Evolutionary conservation across 2,329 filamentous ascomycete species (phyloP).

Genomic region (Neopestalotiopsis sp.): DNA sequence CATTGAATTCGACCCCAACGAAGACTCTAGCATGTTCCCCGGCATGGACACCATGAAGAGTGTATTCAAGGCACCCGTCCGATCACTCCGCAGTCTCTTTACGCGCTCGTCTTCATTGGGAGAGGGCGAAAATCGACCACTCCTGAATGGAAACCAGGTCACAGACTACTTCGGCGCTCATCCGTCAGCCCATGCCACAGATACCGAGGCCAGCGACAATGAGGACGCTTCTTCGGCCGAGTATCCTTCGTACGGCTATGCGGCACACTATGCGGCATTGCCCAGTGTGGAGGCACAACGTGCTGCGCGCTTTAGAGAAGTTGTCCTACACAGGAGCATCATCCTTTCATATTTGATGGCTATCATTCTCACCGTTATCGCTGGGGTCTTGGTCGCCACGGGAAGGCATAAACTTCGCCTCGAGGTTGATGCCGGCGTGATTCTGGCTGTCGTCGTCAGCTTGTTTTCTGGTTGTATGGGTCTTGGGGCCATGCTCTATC

Average conservation of each 20-base stretch:
- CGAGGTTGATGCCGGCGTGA: conserved; percentile 74
- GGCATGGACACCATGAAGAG: conserved; percentile 65
- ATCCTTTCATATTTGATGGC: conserved; percentile 62
- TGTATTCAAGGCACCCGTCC: conserved; percentile 54
- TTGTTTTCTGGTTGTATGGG: conserved; percentile 67
- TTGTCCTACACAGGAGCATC: conserved; percentile 58
- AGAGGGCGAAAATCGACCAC: conserved; percentile 31
- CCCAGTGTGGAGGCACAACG: conserved; percentile 58
- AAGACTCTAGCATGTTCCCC: conserved; percentile 64
- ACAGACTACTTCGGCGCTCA: conserved; percentile 35
- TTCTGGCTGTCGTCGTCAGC: conserved; percentile 71
- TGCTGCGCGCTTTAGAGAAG: conserved; percentile 55
- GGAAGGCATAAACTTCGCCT: conserved; percentile 69
- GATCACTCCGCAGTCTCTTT: conserved; percentile 46
- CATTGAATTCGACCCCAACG: conserved; percentile 73
- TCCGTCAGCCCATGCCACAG: conserved; percentile 22
- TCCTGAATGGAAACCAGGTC: conserved; percentile 26
- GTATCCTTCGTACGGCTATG: conserved; percentile 54
- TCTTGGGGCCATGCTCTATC: conserved; percentile 62
- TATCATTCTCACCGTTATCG: conserved; percentile 67
- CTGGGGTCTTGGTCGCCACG: conserved; percentile 68
- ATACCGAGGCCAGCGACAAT: conserved; percentile 42
- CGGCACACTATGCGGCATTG: conserved; percentile 57
- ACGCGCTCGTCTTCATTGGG: conserved; percentile 10
- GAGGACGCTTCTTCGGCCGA: conserved; percentile 60